Base-by-base conservation (phyloP, 345 rosid species). In the Garcia nutans region DNA sequence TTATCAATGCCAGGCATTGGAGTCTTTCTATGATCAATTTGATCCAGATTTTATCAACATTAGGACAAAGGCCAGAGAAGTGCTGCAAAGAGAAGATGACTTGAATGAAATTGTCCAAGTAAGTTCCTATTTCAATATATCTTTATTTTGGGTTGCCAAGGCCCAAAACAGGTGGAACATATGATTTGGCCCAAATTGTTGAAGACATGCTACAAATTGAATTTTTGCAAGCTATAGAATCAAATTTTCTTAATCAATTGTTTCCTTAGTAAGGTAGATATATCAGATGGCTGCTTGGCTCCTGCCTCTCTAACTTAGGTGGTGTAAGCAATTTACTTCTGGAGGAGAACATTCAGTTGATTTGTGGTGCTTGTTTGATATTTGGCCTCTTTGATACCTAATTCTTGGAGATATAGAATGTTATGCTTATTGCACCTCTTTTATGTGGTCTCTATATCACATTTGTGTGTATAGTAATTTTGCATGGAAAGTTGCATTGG, bases 51-150 rank as follows among this genome's bases (percentile, higher is more conserved):
- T 96, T 85, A 96, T 93, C 81, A 92, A 76, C 93, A 96, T 96
- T 80, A 92, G 99, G 88, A 96, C 99, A 56, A 96, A 90, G 88
- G 99, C 99, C 78, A 85, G 99, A 50, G 99, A 96, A 85, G 97
- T 96, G 86, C 91, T 96, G 77, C 99, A 96, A 85, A 93, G 99
- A 84, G 99, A 96, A 86, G 99, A 96, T 81, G 99, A 96, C 85
- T 84, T 96, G 76, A 96, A 96, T 68, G 99, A 96, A 89, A 96
- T 96, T 88, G 99, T 96, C 84, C 99, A 93, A 86, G 99, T 93
- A 88, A 20, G 77, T 76, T 72, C 70, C 22, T 13, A 17, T 72
- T 22, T 20, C 41, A 44, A 55, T 28, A 16, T 64, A 11, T 17
- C 70, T 60, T 16, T 28, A 20, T 73, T 31, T 16, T 68, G 56